These are phyloP conservation scores for Nepenthes alata DNA, from an alignment of 179 eudicot species.

Conservation along the genomic window DNA sequence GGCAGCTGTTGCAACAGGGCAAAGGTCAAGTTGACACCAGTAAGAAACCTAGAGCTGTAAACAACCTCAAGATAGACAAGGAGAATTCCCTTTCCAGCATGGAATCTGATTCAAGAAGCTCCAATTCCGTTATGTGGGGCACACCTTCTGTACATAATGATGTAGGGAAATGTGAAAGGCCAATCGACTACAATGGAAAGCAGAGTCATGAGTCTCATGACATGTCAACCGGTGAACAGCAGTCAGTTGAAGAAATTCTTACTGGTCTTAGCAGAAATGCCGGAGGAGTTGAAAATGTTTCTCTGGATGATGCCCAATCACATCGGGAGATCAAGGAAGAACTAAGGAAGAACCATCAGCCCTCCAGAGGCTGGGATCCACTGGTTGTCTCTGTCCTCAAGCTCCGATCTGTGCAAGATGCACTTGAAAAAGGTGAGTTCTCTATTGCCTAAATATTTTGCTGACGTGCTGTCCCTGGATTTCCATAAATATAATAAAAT, in stretches of 20 bases:
- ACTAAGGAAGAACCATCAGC: conserved; percentile 21
- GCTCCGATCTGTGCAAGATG: conserved; percentile 67
- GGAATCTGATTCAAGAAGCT: conserved; percentile 76
- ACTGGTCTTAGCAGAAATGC: conserved; percentile 16
- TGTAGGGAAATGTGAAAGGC: conserved; percentile 30
- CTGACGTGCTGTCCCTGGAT: too few relatives aligned
- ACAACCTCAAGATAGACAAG: conserved; percentile 30
- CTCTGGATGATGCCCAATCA: conserved; percentile 22
- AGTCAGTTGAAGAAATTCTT: conserved; percentile 15
- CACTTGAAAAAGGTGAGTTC: conserved; percentile 58
- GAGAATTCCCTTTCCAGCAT: conserved; percentile 58
- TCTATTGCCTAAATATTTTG: not conserved
- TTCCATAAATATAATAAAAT: too few relatives aligned
- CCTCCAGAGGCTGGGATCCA: conserved; percentile 39
- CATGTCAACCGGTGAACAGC: conserved; percentile 22
- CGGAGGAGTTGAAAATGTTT: conserved; percentile 18
- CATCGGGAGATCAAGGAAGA: conserved; percentile 23
- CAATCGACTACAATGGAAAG: conserved; percentile 24
- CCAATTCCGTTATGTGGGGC: conserved; percentile 46
- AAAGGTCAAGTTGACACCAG: conserved; percentile 31
- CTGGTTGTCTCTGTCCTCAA: conserved; percentile 38
- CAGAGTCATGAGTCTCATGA: conserved; percentile 31
- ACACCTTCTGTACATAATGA: conserved; percentile 22
- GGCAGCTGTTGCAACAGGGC: conserved; percentile 20
- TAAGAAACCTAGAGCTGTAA: conserved; percentile 56